A percentile compares a stretch with the other conserved stretches of the same genome.
phyloP scores from a whole-genome alignment of 768 basidiomycete genomes.

The Calocybe indica region DNA sequence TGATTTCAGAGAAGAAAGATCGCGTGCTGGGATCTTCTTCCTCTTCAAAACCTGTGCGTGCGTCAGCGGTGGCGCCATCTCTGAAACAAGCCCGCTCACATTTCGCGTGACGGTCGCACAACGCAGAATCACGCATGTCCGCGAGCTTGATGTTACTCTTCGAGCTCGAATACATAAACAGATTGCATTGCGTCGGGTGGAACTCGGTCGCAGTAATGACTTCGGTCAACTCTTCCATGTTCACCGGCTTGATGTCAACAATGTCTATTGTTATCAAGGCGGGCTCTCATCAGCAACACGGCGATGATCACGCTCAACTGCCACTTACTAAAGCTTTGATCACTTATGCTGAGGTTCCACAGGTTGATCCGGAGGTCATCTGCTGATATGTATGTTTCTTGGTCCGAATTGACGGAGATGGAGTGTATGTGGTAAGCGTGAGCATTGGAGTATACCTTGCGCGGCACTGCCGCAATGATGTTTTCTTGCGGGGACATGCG shows the following conservation, averaged over 20 bases:
- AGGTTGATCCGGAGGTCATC: conserved; percentile 96
- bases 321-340: conserved; percentile 95
- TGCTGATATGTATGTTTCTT: conserved; percentile 99
- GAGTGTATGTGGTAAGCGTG: conserved; percentile 99
- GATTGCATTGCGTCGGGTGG: conserved; percentile 94
- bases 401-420: conserved; percentile 98
- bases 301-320: conserved; percentile 1
- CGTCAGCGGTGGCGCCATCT: conserved; percentile 1
- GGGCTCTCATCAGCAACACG: conserved; percentile 3
- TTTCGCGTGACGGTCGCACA: conserved; percentile 96
- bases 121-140: conserved; percentile 96
- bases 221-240: conserved; percentile 99
- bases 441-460: conserved; percentile 98
- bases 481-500: conserved; percentile 93
- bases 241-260: conserved; percentile 98
- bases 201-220: conserved; percentile 99
- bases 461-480: conserved; percentile 96
- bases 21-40: conserved; percentile 96
- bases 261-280: conserved; percentile 58
- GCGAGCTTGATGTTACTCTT: conserved; percentile 99
- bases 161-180: conserved; percentile 99
- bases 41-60: conserved; percentile 84
- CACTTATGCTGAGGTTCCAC: conserved; percentile 97
- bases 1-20: conserved; percentile 99
- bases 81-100: conserved; percentile 45